Conservation (phyloP, 441 rosid species). For the Macaranga tanarius region DNA sequence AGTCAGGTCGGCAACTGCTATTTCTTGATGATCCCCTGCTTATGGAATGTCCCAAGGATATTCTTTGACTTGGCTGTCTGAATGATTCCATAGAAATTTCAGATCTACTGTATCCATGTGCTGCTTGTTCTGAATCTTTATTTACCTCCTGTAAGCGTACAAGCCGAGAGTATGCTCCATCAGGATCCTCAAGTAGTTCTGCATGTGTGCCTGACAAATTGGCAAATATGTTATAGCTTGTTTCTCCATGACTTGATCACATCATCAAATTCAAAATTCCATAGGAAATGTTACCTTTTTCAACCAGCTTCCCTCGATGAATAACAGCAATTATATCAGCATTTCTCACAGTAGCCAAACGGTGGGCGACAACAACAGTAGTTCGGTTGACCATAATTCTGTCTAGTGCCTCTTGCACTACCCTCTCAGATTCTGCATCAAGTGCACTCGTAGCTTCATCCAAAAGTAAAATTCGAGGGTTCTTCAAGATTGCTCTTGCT, state of each 20-base stretch:
- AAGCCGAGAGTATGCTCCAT: slow-evolving; percentile 65
- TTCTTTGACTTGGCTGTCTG: slow-evolving; percentile 38
- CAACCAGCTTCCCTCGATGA: slow-evolving; percentile 69
- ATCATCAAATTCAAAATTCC: not conserved
- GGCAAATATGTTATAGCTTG: not conserved
- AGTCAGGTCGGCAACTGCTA: slow-evolving; percentile 29
- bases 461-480: slow-evolving; percentile 70
- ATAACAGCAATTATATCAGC: slow-evolving; percentile 71
- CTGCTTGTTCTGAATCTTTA: slow-evolving; percentile 33
- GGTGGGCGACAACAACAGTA: slow-evolving; percentile 78
- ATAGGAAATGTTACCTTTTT: slow-evolving; percentile 48
- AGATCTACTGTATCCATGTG: slow-evolving; percentile 28
- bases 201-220: slow-evolving; percentile 59
- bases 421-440: slow-evolving; percentile 75
- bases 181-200: slow-evolving; percentile 55
- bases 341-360: slow-evolving; percentile 66
- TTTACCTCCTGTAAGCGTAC: slow-evolving; percentile 49
- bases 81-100: slow-evolving; percentile 23
- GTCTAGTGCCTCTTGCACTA: slow-evolving; percentile 82
- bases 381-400: slow-evolving; percentile 76
- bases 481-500: slow-evolving; percentile 78
- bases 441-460: slow-evolving; percentile 92
- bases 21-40: slow-evolving; percentile 49
- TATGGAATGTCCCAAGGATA: slow-evolving; percentile 41
- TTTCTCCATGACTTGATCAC: slow-evolving; percentile 1